These are phyloP conservation scores for Saksenaea oblongispora DNA, from an alignment of 371 early-diverging fungal genomes.

Conservation along the genomic window DNA sequence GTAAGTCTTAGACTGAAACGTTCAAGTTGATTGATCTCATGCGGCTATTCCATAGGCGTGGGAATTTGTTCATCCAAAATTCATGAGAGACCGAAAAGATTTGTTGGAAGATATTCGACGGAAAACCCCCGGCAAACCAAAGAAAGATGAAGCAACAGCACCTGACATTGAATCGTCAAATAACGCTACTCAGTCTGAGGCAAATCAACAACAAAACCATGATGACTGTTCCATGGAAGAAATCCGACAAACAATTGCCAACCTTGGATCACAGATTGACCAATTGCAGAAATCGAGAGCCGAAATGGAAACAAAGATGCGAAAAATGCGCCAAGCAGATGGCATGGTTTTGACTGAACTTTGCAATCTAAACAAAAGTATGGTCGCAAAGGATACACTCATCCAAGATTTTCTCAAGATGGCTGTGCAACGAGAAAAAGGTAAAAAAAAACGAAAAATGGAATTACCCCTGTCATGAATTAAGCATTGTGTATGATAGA, in stretches of 20 bases:
- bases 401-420: slow-evolving; percentile 65
- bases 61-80: slow-evolving; percentile 82
- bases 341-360: slow-evolving; percentile 60
- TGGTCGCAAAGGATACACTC: slow-evolving; percentile 65
- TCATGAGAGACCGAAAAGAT: slow-evolving; percentile 64
- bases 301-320: slow-evolving; percentile 35
- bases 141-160: slow-evolving; percentile 25
- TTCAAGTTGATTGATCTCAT: background rate
- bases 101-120: slow-evolving; percentile 62
- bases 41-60: slow-evolving; percentile 51
- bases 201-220: background rate
- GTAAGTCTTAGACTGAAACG: slow-evolving; percentile 21
- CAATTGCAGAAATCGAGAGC: slow-evolving; percentile 34
- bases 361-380: slow-evolving; percentile 52
- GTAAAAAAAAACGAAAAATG: background rate
- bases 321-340: slow-evolving; percentile 54
- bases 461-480: background rate
- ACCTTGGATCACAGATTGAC: slow-evolving; percentile 50
- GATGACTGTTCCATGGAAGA: slow-evolving; percentile 18
- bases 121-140: slow-evolving; percentile 48
- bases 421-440: slow-evolving; percentile 21
- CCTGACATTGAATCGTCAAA: slow-evolving; percentile 5
- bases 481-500: background rate
- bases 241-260: slow-evolving; percentile 25
- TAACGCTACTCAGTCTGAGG: background rate